Evolutionary conservation across 140 eudicot species (phyloP).

Genomic region (Senecio squalidus): DNA sequence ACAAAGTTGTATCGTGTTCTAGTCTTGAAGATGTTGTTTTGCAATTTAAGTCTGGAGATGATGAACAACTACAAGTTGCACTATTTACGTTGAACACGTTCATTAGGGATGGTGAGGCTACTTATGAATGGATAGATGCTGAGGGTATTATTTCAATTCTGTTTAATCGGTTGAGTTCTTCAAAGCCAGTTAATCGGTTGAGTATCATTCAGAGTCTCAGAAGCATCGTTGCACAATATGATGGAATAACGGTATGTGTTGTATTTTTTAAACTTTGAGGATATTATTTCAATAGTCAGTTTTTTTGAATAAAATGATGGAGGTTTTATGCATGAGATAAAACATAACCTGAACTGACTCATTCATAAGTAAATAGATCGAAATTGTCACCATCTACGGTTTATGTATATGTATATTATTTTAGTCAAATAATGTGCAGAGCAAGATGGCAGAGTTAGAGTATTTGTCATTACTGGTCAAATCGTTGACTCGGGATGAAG

Average conservation of each 20-base stretch:
- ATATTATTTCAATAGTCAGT: no score
- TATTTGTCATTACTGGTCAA: constrained; percentile 61
- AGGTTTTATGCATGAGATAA: no score
- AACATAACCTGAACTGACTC: not conserved
- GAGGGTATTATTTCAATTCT: constrained; percentile 54
- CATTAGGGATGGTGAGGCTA: constrained; percentile 34
- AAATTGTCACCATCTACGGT: not conserved
- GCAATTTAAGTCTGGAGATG: constrained; percentile 64
- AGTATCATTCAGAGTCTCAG: constrained; percentile 55
- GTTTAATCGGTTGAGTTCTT: constrained; percentile 48
- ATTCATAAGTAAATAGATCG: not conserved
- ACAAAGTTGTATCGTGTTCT: constrained; percentile 25
- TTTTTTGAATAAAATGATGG: no score
- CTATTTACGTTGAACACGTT: constrained; percentile 36
- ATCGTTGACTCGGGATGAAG: constrained; percentile 63
- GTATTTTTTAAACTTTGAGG: not conserved
- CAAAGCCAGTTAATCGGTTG: constrained; percentile 47
- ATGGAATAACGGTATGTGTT: constrained; percentile 48
- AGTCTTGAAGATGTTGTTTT: constrained; percentile 49
- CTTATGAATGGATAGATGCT: constrained; percentile 45
- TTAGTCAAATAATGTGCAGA: constrained; percentile 41
- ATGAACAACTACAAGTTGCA: constrained; percentile 50
- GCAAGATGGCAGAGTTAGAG: constrained; percentile 58
- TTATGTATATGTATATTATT: constrained; percentile 4
- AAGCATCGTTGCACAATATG: constrained; percentile 37